Evolutionary conservation across 345 rosid genomes (phyloP), one percentile per base, ranked within the genome.

Genomic region (Isatis tinctoria): DNA sequence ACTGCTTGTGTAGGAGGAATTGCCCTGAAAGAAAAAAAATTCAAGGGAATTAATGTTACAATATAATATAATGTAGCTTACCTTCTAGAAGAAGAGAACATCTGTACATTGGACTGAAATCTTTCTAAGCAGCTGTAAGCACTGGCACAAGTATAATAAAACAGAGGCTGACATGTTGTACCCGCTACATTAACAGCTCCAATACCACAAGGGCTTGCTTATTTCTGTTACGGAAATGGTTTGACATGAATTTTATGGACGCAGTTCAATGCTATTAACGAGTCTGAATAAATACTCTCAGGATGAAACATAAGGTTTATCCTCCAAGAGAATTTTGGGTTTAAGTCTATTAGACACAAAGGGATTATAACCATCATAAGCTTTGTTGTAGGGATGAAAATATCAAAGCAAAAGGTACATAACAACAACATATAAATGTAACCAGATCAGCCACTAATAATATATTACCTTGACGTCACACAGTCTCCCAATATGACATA

Each of bases 401-500:
- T 56, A 22, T 24, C 28, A 36, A 63, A 45, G 76, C 13, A 56
- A 63, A 76, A 66, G 35, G 30, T 65, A 82, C 47, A 75, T 65
- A 41, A 39, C 49, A 40, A 58, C 52, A 54, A 60, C 33, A 72
- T 57, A 78, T 33, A 44, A 27, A 61, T 39, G 61, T n/a, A 44
- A 74, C 59, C 69, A 69, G 56, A 67, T 37, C 35, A 59, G 27
- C 44, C 69, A 72, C 36, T 51, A 18, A 37, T 54, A 40, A 57
- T 39, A 16, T 35, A 63, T 78, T 82, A 92, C 99, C 96, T 95
- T 74, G 99, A 90, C 22, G 98, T 95, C 83, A 95, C 92, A 80
- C 98, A 95, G 74, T 95, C 99, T 75, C 99, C 99, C 79, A 95
- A 73, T 69, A 90, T 88, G 78, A 90, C 98, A 85, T 90, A 95